Evolutionary conservation across 495 filamentous ascomycete genomes (phyloP), one percentile per base, ranked within the genome.

Genomic region (Aspergillus avenaceus): DNA sequence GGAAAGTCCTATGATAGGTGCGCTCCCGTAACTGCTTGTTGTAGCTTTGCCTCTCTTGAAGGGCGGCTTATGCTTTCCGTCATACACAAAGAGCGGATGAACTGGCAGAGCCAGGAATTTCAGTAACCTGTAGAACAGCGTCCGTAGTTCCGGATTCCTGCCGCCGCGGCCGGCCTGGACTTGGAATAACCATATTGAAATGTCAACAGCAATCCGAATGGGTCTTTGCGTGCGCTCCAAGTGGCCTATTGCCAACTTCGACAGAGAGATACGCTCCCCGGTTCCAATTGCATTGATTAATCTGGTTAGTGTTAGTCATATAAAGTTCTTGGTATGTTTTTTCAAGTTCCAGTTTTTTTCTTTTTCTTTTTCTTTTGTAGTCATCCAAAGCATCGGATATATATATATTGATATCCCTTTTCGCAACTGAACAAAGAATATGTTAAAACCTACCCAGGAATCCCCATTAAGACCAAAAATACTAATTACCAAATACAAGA

Each of bases 151-250:
- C 5, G 95, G 93, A 61, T 97, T 97, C 22, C 81, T 81, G 41
- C 95, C 95, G 19, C 93, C 91, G 65, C 85, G 81, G 14, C 87
- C 85, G 7, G 90, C 84, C 55, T 95, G 91, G 7, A 85, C 84
- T 60, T 99, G 93, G 60, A 96, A 97, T 19, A 96, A 84, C 95
- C 95, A 99, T 64, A 99, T 97, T 0, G 90, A 90, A 51, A 93
- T 86, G 63, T 99, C 95, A 43, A 99, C 88, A 16, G 95, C 95
- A 23, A 99, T 75, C 12, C 91, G 84, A 6, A 97, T 74, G 0
- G 93, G 90, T 4, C 84, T 79, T 19, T 80, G 76, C 32, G 78
- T 82, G 26, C 79, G 66, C 53, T 90, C 84, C 50, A 91, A 77
- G 48, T 88, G 84, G 14, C 86, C 76, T 29, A 89, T 76, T 24